Evolutionary conservation across 495 filamentous ascomycete genomes (phyloP), one percentile per base, ranked within the genome.

Genomic region (Penicillium ochrochloron): DNA sequence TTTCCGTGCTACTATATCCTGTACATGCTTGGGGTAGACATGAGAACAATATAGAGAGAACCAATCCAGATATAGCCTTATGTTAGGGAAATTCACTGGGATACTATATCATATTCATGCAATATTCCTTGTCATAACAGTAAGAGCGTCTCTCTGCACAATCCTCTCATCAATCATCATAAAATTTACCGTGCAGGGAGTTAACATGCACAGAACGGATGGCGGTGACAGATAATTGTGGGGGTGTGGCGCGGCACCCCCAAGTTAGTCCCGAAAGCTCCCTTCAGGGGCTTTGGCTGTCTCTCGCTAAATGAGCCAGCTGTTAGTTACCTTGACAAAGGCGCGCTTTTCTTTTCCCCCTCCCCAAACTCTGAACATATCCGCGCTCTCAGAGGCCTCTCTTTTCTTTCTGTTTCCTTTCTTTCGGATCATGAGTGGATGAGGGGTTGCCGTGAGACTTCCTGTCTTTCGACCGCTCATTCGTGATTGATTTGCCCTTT

Each of bases 271-370:
- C 71, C 73, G 64, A 76, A 39, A 72, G 72, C 73, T 71, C 70
- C 66, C 64, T 66, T 79, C 76, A 79, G 78, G 79, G 79, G 77
- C 65, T 53, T 17, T 33, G 50, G n/a, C 44, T 48, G n/a, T 46
- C 51, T 73, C 76, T 78, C 76, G 79, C 76, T 78, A 77, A 74
- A 71, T 68, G 68, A 63, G 64, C 72, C 70, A 72, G 67, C 68
- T 78, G 75, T 75, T 75, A 70, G 63, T 70, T 63, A 66, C 62
- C 61, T 68, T 17, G n/a, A 41, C 67, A 2, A 2, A 3, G 42
- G 23, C 57, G 65, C 64, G 64, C 66, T 72, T 51, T 64, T 62
- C 69, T 56, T 70, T 68, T 65, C 54, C 62, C 17, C 51, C 55
- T 33, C n/a, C 25, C 44, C 52, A 44, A 31, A 52, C 52, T 37